phyloP scores from a whole-genome alignment of 225 moss, liverwort and hornwort species.

The Physcomitrium patens region DNA sequence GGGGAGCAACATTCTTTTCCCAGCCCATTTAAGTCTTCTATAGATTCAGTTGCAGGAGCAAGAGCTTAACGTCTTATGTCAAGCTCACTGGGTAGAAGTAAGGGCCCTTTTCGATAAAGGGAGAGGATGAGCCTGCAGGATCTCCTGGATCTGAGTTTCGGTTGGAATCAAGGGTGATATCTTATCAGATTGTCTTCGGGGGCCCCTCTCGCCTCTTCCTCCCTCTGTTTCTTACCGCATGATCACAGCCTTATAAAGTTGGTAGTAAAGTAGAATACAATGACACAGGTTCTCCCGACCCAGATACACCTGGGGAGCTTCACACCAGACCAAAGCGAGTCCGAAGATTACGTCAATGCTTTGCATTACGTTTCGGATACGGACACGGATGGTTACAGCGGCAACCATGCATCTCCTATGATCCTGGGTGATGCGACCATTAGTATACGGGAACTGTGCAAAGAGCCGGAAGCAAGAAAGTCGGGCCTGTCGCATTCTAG shows the following conservation, averaged over 20 bases:
- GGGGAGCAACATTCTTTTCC: too few relatives aligned
- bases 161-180: conserved; percentile 8
- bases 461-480: too few relatives aligned
- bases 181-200: not conserved
- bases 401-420: too few relatives aligned
- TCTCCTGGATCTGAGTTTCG: conserved; percentile 14
- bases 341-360: conserved; percentile 52
- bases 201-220: not conserved
- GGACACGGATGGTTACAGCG: too few relatives aligned
- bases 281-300: conserved; percentile 51
- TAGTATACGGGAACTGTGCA: too few relatives aligned
- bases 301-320: conserved; percentile 40
- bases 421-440: too few relatives aligned
- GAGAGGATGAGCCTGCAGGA: conserved; percentile 16
- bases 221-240: not conserved
- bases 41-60: too few relatives aligned
- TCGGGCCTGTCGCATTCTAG: too few relatives aligned
- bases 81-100: not conserved
- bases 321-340: conserved; percentile 59
- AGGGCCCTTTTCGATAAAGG: not conserved
- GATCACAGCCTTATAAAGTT: not conserved
- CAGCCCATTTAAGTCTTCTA: too few relatives aligned
- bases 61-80: not conserved
- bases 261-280: conserved; percentile 1
- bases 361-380: conserved; percentile 60